Evolutionary conservation across 805 yeast genomes (phyloP), one percentile per base, ranked within the genome.

Genomic region (Myxozyma sirexii): DNA sequence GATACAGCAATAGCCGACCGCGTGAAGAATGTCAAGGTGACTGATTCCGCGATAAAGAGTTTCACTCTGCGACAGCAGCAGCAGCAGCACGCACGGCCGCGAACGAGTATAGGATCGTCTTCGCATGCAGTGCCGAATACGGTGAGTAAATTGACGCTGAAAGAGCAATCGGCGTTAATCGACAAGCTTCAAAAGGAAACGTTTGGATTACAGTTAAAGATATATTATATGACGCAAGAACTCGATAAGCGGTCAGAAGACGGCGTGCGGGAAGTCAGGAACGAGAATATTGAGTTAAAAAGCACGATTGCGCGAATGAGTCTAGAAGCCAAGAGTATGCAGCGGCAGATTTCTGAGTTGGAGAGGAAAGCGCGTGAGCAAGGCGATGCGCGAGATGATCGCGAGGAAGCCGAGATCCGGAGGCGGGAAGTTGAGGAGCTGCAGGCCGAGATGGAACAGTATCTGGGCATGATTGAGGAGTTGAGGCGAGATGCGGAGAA

Each of bases 161-260:
- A 64, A 24, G 69, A 66, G 46, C 69, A 66, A 50, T 54, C 63
- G 3, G 53, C 64, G 10, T 41, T 66, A 19, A 64, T 66, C 26
- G 69, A 66, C 37, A 66, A 66, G 50, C 57, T 66, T 3, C 69
- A 67, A 54, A 66, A 66, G 43, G 69, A 66, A 23, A 67, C 62
- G 33, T 66, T 64, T 54, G 69, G 69, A 7, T 44, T 57, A 6
- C 64, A 66, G 57, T 55, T 66, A 12, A 66, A 66, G 39, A 59
- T 67, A 12, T 66, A 54, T 37, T 61, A 66, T 37, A 50, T 66
- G 51, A 57, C 65, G 33, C 65, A 62, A 24, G 66, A 66, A 33
- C 61, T 66, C n/a, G 67, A 57, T 29, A 61, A 64, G 44, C 57
- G 66, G 15, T 62, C 69, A 1, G 69, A 66, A 45, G 67, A 66